Conservation (phyloP, 305 asterid species). For the Fraxinus latifolia region DNA sequence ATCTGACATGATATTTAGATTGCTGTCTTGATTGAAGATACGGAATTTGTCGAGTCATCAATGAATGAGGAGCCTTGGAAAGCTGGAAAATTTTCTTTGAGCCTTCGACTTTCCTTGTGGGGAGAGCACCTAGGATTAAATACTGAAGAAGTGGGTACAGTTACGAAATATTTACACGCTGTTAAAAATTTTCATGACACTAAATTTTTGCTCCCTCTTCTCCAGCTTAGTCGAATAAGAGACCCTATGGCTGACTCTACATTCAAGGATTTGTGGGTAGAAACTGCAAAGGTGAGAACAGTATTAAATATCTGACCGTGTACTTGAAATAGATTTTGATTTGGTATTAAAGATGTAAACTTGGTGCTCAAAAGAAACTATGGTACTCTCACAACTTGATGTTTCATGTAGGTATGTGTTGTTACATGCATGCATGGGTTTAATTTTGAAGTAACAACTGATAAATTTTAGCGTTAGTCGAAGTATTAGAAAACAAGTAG, state of each 20-base stretch:
- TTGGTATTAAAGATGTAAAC: not conserved
- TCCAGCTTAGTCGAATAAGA: slow-evolving; percentile 57
- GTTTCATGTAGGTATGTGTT: not conserved
- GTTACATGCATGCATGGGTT: not conserved
- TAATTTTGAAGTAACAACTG: not conserved
- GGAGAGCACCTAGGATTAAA: slow-evolving; percentile 83
- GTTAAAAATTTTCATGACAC: not conserved
- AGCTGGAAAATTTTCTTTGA: slow-evolving; percentile 78
- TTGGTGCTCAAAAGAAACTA: not conserved
- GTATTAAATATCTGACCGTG: not conserved
- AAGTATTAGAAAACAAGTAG: not conserved
- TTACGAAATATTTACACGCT: slow-evolving; percentile 10
- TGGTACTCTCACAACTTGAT: not conserved
- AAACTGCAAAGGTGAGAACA: slow-evolving; percentile 62
- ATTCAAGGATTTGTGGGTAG: slow-evolving; percentile 69
- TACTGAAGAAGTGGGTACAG: slow-evolving; percentile 54
- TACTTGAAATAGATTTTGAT: not conserved
- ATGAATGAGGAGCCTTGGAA: slow-evolving; percentile 82
- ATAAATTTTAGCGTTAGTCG: not conserved
- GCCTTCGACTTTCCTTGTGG: slow-evolving; percentile 83
- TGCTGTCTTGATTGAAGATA: slow-evolving; percentile 75
- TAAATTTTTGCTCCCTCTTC: slow-evolving; percentile 10
- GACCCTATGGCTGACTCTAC: slow-evolving; percentile 76
- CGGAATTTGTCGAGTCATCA: slow-evolving; percentile 66
- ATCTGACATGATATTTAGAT: slow-evolving; percentile 45